phyloP scores from a whole-genome alignment of 2,329 filamentous ascomycete species.

The Geoglossum cookeanum region DNA sequence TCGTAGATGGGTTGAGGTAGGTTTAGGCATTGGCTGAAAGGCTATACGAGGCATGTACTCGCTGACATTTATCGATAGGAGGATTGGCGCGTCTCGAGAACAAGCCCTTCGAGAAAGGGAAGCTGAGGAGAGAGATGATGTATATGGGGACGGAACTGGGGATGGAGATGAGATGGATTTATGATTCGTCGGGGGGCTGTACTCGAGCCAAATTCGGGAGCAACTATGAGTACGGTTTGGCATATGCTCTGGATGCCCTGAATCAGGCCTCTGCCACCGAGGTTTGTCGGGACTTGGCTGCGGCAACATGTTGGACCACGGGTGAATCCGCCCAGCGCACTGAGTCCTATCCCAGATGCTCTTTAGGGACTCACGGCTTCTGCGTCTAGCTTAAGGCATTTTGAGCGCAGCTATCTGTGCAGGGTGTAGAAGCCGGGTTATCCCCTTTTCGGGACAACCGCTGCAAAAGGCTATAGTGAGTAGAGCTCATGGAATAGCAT shows the following conservation, averaged over 20 bases:
- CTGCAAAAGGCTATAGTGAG: neutral
- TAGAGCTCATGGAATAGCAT: neutral
- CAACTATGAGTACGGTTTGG: too few relatives aligned
- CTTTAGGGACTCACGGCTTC: neutral
- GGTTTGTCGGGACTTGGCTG: too few relatives aligned
- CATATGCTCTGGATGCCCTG: neutral
- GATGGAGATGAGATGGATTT: constrained; percentile 43
- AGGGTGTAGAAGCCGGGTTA: neutral
- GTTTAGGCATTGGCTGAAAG: neutral
- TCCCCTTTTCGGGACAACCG: neutral
- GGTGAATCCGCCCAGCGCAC: neutral
- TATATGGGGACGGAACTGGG: constrained; percentile 32
- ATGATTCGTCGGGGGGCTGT: constrained; percentile 6
- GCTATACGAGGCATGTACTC: too few relatives aligned
- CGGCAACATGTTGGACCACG: neutral
- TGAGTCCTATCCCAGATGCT: neutral
- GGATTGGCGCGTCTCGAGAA: constrained; percentile 65
- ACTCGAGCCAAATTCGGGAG: neutral
- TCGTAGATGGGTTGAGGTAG: constrained; percentile 61
- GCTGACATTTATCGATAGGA: constrained; percentile 26
- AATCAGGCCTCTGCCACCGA: neutral
- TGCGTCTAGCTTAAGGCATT: too few relatives aligned
- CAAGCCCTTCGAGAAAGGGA: constrained; percentile 58
- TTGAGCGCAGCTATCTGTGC: too few relatives aligned
- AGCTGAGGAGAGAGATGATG: constrained; percentile 41